Evolutionary conservation across 306 rosid genomes (phyloP).

Genomic region (Cicer bijugum): DNA sequence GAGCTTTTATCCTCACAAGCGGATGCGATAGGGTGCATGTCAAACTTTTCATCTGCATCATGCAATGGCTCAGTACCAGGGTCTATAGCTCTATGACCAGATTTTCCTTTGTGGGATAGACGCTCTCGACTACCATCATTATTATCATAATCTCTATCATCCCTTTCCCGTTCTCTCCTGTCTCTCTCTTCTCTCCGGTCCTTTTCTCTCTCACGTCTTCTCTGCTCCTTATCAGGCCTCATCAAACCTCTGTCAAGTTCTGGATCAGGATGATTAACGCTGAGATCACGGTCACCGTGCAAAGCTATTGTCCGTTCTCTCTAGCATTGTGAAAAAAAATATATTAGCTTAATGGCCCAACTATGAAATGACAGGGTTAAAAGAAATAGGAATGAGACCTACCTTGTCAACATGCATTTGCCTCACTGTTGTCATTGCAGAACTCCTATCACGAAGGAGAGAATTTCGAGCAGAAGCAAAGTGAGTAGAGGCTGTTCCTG

Average conservation of each 20-base stretch:
- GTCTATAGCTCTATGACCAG: constrained; percentile 64
- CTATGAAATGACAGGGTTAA: constrained; percentile 31
- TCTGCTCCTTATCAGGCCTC: constrained; percentile 79
- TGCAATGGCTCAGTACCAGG: constrained; percentile 63
- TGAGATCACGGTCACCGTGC: constrained; percentile 70
- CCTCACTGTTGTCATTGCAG: constrained; percentile 69
- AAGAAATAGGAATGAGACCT: constrained; percentile 23
- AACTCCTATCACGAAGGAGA: constrained; percentile 75
- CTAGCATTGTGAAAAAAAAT: constrained; percentile 53
- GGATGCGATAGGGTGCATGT: constrained; percentile 61
- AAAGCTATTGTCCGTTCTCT: constrained; percentile 66
- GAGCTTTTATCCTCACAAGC: constrained; percentile 74
- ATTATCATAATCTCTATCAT: constrained; percentile 77
- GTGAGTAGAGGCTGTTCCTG: constrained; percentile 66
- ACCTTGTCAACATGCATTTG: constrained; percentile 88
- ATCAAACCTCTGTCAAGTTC: constrained; percentile 72
- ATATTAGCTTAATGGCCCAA: constrained; percentile 44
- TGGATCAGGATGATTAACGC: constrained; percentile 79
- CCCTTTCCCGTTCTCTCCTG: constrained; percentile 66
- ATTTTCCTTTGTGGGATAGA: constrained; percentile 69
- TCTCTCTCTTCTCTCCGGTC: constrained; percentile 76
- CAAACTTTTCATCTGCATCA: constrained; percentile 73
- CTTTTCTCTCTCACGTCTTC: constrained; percentile 84
- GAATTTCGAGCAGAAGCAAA: constrained; percentile 66
- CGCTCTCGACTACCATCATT: constrained; percentile 68